These are phyloP conservation scores for Trametes elegans DNA, from an alignment of 768 basidiomycete genomes.

Conservation along the genomic window DNA sequence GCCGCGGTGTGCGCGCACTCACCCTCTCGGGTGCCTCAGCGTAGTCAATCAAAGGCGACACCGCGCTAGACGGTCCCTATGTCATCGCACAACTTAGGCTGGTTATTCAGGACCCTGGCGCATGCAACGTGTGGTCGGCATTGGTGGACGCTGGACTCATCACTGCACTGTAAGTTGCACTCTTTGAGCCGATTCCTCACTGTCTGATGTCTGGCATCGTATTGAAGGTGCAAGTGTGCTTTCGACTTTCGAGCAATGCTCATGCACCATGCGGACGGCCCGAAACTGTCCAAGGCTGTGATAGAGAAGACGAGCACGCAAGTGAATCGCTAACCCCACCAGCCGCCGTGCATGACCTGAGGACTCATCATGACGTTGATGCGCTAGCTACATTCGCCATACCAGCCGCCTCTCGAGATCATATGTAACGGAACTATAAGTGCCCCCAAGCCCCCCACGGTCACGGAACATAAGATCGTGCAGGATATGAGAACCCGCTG, in stretches of 20 bases:
- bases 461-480: background rate
- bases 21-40: background rate
- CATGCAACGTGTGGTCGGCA: background rate
- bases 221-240: background rate
- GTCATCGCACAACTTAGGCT: background rate
- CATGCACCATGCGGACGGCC: background rate
- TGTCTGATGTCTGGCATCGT: background rate
- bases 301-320: background rate
- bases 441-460: background rate
- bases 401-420: background rate
- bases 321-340: background rate
- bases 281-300: background rate
- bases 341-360: background rate
- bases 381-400: background rate
- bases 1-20: background rate
- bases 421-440: background rate
- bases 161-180: background rate
- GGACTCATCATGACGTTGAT: background rate
- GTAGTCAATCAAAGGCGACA: background rate
- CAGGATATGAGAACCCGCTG: background rate
- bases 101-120: background rate
- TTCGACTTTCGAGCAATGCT: background rate
- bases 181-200: background rate
- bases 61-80: background rate
- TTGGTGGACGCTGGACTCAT: background rate